Base-by-base conservation (phyloP, 2,329 filamentous ascomycete species). In the Fusarium foetens region DNA sequence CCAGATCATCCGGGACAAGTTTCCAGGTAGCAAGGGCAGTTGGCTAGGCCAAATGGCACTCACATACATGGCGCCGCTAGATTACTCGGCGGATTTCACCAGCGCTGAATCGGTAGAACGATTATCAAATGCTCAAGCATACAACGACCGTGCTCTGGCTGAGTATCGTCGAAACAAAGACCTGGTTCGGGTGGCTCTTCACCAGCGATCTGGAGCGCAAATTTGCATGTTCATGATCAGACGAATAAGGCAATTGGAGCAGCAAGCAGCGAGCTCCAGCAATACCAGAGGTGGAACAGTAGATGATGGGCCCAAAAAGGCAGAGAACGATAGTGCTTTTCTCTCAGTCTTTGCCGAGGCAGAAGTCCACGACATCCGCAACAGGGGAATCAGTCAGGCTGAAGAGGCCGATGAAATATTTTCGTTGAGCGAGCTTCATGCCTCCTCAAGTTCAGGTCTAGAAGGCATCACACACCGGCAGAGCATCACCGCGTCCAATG, bases 291-390 rank as follows among this genome's bases (percentile, higher is more conserved):
- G 4, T 6, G 14, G 2, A 17, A 10, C 3, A n/a, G 33, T 1
- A 29, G 19, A n/a, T 1, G 3, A 29, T 5, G 14, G 2, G 1
- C 3, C 14, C 0, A 13, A 29, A 16, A 2, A 7, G 7, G 5
- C 10, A 27, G 19, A 53, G 7, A 27, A n/a, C 10, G 12, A 36
- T n/a, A 16, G 0, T 17, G 16, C 7, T 38, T 27, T 7, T 9
- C 49, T n/a, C 2, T 29, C 49, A 11, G 5, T 1, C 19, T 36
- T 38, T 27, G 4, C 33, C 1, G 3, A n/a, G 49, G 10, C 33
- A 1, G 3, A 39, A 13, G 12, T 53, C 1, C 13, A 16, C 13
- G 33, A 53, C 0, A 13, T 53, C 13, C 23, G 33, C 33, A 9
- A 27, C 0, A 53, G 49, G 21, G 49, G 49, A 13, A 39, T 53